Base-by-base conservation (phyloP, 164 flowering plant species). In the Paratinospora sagittata region DNA sequence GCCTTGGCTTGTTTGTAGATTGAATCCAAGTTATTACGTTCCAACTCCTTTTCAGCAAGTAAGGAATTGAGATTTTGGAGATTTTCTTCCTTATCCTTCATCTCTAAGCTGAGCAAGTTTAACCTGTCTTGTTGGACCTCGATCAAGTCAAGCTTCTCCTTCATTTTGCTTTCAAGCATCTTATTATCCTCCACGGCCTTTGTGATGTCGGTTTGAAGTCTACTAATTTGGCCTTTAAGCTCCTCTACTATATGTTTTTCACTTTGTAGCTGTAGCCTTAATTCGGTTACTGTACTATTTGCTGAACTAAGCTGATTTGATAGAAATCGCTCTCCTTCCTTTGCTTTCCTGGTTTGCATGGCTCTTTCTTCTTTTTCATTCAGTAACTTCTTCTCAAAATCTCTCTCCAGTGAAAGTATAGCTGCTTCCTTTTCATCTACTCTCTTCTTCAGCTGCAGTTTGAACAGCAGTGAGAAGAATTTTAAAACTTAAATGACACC, bases 1-100 rank as follows among this genome's bases (percentile, higher is more conserved):
- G 78, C 83, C 74, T 80, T 80, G 8, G 85, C 73, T 72, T 85
- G 81, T 64, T 80, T 64, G 68, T 76, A 82, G 14, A 63, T 68
- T 49, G 77, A 71, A 63, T 65, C 77, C 73, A 88, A 61, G 55
- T 81, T 77, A 52, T 79, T 74, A 69, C 79, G 74, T 77, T 89
- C 91, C 7, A 43, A 72, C n/a, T 89, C 97, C 79, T 87, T 89
- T 10, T 72, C 80, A 21, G 78, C 75, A 65, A 95, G 83, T n/a
- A 77, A 75, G 69, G 85, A 76, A 10, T 72, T 77, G 26, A 88
- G 86, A 39, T 73, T 79, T 33, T 67, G 79, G 65, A 86, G 43
- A 68, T 41, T 71, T 6, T 70, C 84, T 68, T 87, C 92, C 78
- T 82, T 91, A 21, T 87, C 87, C 74, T 80, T 85, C 70, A 94